These are phyloP conservation scores for Moesziomyces parantarcticus DNA, from an alignment of 1,284 basidiomycete species.

Conservation along the genomic window DNA sequence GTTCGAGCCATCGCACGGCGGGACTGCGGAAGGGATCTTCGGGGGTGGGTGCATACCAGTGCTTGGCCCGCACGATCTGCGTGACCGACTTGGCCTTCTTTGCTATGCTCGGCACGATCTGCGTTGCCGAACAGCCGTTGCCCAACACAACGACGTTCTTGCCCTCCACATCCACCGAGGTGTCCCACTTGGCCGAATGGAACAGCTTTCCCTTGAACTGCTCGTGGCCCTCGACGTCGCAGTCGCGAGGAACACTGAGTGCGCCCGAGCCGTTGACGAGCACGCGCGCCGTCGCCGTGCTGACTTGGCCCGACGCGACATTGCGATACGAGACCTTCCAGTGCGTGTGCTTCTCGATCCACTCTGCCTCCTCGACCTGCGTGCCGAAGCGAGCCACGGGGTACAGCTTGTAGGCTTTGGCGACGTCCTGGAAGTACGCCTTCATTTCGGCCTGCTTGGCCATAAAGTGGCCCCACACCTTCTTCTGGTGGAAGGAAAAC, in stretches of 20 bases:
- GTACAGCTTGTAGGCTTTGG: slow-evolving; percentile 21
- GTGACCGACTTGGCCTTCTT: slow-evolving; percentile 32
- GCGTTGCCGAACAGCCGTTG: slow-evolving; percentile 62
- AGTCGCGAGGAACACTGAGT: slow-evolving; percentile 39
- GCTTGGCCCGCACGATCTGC: slow-evolving; percentile 49
- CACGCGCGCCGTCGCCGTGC: slow-evolving; percentile 21
- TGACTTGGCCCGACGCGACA: slow-evolving; percentile 5
- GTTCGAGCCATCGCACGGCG: slow-evolving; percentile 13
- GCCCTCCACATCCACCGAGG: slow-evolving; percentile 46
- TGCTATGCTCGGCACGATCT: slow-evolving; percentile 44
- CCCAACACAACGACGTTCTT: slow-evolving; percentile 64
- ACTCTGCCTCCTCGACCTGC: slow-evolving; percentile 40
- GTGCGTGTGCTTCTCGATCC: slow-evolving; percentile 30
- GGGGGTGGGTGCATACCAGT: slow-evolving; percentile 47
- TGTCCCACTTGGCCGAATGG: slow-evolving; percentile 65
- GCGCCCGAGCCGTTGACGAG: slow-evolving; percentile 44
- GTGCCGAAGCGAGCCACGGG: slow-evolving; percentile 29
- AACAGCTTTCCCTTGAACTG: slow-evolving; percentile 56
- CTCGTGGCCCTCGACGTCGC: slow-evolving; percentile 38
- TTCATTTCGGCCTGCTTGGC: slow-evolving; percentile 44
- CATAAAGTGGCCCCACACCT: slow-evolving; percentile 28
- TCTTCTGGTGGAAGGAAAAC: slow-evolving; percentile 39
- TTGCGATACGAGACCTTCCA: slow-evolving; percentile 45
- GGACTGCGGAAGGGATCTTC: slow-evolving; percentile 23
- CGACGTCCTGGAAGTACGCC: slow-evolving; percentile 37